A percentile compares a stretch with the other conserved stretches of the same genome.
Conservation (phyloP, 2,329 filamentous ascomycete genomes). For the Teratosphaeria viscida region DNA sequence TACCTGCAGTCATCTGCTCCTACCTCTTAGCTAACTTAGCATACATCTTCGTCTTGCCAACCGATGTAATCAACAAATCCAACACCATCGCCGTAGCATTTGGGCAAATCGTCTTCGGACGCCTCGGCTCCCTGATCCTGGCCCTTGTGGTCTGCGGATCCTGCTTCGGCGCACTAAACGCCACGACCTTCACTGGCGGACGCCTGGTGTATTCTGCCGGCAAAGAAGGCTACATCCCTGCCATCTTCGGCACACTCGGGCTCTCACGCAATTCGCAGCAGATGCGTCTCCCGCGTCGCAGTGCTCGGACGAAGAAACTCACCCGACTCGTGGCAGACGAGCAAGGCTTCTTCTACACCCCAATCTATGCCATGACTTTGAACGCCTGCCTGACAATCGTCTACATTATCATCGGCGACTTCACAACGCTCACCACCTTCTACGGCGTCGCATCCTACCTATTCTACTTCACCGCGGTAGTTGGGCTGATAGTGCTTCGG, state of each 20-base stretch:
- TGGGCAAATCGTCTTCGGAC: constrained; percentile 79
- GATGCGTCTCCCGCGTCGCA: constrained; percentile 31
- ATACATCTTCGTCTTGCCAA: constrained; percentile 87
- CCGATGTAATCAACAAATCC: constrained; percentile 66
- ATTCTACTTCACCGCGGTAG: constrained; percentile 92
- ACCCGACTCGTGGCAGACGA: constrained; percentile 63
- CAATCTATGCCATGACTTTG: constrained; percentile 80
- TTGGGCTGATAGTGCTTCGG: constrained; percentile 82
- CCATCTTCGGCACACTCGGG: constrained; percentile 73
- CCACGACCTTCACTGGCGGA: constrained; percentile 84
- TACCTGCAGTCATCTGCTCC: constrained; percentile 82
- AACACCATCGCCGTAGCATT: constrained; percentile 97
- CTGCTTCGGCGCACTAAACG: constrained; percentile 91
- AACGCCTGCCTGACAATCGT: constrained; percentile 63
- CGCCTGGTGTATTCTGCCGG: constrained; percentile 88
- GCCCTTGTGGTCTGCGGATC: constrained; percentile 83
- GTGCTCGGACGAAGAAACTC: constrained; percentile 42
- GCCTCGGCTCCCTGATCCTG: constrained; percentile 68
- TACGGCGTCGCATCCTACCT: constrained; percentile 96
- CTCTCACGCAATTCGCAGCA: constrained; percentile 37
- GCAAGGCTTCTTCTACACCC: constrained; percentile 78
- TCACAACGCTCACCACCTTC: constrained; percentile 84
- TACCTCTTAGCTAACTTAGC: constrained; percentile 87
- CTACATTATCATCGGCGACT: constrained; percentile 83
- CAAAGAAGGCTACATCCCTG: constrained; percentile 87